Percentiles rank a stretch among this genome's conserved stretches.
These are phyloP conservation scores for Apiotrichum laibachii DNA, from an alignment of 1,284 basidiomycete species.

Conservation along the genomic window DNA sequence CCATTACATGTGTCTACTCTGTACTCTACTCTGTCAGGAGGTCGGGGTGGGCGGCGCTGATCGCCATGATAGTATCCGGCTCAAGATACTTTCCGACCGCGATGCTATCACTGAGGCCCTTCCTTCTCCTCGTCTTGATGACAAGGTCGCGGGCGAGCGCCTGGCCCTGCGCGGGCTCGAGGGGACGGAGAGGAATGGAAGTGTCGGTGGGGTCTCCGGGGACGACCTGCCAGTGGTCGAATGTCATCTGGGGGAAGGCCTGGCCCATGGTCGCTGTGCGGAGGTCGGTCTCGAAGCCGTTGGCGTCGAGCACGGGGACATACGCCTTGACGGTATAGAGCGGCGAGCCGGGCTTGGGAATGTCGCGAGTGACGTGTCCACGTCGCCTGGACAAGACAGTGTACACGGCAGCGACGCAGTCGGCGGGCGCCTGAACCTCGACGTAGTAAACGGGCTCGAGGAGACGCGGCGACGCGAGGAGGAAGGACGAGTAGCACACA, in stretches of 20 bases:
- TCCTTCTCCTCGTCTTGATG: slow-evolving; percentile 91
- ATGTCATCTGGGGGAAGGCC: slow-evolving; percentile 92
- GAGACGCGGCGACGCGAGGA: slow-evolving; percentile 87
- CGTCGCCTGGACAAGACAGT: slow-evolving; percentile 92
- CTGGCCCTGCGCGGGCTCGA: slow-evolving; percentile 95
- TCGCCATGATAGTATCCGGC: slow-evolving; percentile 70
- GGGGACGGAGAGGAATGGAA: slow-evolving; percentile 86
- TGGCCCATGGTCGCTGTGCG: slow-evolving; percentile 96
- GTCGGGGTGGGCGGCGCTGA: slow-evolving; percentile 88
- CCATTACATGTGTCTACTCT: background rate
- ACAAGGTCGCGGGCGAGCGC: slow-evolving; percentile 87
- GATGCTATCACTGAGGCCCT: slow-evolving; percentile 89
- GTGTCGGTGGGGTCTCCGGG: slow-evolving; percentile 98
- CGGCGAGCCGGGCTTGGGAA: slow-evolving; percentile 94
- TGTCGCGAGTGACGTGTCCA: slow-evolving; percentile 96
- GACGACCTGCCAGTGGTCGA: slow-evolving; percentile 98
- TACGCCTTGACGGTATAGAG: slow-evolving; percentile 96
- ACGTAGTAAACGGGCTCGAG: slow-evolving; percentile 99
- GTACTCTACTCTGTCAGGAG: slow-evolving; percentile 59
- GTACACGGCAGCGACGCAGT: slow-evolving; percentile 96
- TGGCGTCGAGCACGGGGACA: slow-evolving; percentile 96
- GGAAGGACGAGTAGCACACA: slow-evolving; percentile 98
- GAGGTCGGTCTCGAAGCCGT: slow-evolving; percentile 97
- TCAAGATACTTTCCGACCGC: slow-evolving; percentile 92
- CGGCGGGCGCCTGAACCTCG: slow-evolving; percentile 97